These are phyloP conservation scores for Fusarium euwallaceae DNA, from an alignment of 2,329 filamentous ascomycete species.

Conservation along the genomic window DNA sequence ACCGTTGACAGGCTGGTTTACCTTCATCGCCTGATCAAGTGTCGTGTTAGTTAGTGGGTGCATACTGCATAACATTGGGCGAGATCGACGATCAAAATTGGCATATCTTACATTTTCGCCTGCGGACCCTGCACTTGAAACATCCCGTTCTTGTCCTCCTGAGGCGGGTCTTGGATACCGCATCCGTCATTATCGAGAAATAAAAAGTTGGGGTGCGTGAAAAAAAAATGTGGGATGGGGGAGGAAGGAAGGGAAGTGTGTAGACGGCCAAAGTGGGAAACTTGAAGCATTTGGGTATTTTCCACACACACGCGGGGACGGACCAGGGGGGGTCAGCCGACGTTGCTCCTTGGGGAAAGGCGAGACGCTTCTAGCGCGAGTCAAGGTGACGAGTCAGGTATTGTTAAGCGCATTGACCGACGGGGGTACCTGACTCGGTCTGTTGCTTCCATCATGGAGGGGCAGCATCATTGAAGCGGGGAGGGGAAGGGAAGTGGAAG, in stretches of 20 bases:
- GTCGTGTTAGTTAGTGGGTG: constrained; percentile 13
- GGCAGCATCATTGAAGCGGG: constrained; percentile 25
- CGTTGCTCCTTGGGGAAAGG: constrained; percentile 30
- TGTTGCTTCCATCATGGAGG: constrained; percentile 22
- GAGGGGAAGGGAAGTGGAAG: not conserved
- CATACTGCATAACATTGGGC: not conserved
- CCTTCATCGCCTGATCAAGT: constrained; percentile 60
- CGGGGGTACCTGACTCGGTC: constrained; percentile 21
- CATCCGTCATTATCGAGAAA: constrained; percentile 29
- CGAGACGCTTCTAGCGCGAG: constrained; percentile 16
- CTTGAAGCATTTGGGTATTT: constrained; percentile 36
- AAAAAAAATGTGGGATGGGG: constrained; percentile 15
- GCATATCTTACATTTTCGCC: constrained; percentile 58
- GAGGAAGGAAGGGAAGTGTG: constrained; percentile 4
- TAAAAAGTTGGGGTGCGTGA: not conserved
- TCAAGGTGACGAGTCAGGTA: constrained; percentile 25
- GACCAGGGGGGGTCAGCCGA: constrained; percentile 6
- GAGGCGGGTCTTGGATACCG: constrained; percentile 40
- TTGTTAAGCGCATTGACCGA: constrained; percentile 20
- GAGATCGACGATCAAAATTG: not conserved
- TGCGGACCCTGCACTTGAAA: constrained; percentile 61
- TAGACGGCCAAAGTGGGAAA: constrained; percentile 36
- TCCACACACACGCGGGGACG: not conserved
- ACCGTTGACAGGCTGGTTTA: constrained; percentile 64
- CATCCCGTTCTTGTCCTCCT: constrained; percentile 59